Conservation (phyloP, 2,329 filamentous ascomycete species). For the Diplodia seriata region DNA sequence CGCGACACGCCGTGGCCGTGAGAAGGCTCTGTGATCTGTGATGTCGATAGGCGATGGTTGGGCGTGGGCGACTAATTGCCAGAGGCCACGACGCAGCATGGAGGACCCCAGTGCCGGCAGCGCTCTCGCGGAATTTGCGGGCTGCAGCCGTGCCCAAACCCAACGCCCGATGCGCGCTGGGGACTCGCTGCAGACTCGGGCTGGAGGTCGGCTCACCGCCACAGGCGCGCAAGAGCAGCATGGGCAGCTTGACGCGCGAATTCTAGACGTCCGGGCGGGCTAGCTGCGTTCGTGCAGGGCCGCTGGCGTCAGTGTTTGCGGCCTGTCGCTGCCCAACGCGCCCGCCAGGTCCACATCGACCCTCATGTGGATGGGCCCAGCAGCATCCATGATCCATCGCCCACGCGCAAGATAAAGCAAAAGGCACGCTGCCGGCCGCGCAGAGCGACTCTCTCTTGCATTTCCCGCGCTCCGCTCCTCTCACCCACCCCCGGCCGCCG, state of each 20-base stretch:
- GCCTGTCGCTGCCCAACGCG: constrained; percentile 32
- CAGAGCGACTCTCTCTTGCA: constrained; percentile 13
- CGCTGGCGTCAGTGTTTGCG: constrained; percentile 30
- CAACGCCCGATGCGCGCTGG: constrained; percentile 3
- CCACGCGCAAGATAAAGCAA: constrained; percentile 29
- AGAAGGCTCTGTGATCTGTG: not conserved
- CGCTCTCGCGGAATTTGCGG: constrained; percentile 3
- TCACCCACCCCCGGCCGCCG: not conserved
- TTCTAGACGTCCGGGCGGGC: constrained; percentile 24
- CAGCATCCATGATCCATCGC: constrained; percentile 30
- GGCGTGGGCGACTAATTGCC: constrained; percentile 26
- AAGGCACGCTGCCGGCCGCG: constrained; percentile 21
- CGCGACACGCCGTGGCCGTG: not conserved
- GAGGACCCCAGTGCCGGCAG: constrained; percentile 9
- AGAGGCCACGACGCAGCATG: constrained; percentile 26
- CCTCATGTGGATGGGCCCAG: constrained; percentile 28
- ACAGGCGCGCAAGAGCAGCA: constrained; percentile 20
- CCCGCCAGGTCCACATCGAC: constrained; percentile 19
- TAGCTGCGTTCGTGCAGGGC: constrained; percentile 26
- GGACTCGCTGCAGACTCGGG: constrained; percentile 4
- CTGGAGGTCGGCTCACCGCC: constrained; percentile 21
- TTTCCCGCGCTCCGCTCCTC: constrained; percentile 8
- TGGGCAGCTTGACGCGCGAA: constrained; percentile 19
- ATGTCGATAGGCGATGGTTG: not conserved
- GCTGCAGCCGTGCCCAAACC: constrained; percentile 30